These are phyloP conservation scores for Pugionium cornutum DNA, from an alignment of 345 rosid genomes.

Conservation along the genomic window DNA sequence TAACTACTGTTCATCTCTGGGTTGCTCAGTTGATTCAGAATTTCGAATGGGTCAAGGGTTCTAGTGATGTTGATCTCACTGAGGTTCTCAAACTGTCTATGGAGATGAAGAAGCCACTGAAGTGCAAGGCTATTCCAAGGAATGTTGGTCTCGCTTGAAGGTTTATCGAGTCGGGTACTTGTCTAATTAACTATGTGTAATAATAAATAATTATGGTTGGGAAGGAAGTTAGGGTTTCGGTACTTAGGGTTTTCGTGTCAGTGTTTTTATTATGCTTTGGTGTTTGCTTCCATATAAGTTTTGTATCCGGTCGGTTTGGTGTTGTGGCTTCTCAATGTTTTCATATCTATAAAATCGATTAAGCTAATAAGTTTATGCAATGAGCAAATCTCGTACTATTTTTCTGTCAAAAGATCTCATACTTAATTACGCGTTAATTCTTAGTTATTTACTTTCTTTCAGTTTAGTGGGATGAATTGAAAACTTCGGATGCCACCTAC, in stretches of 20 bases:
- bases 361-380: neutral
- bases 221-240: constrained; percentile 40
- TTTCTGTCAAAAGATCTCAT: too few species aligned
- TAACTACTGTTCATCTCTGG: constrained; percentile 62
- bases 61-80: constrained; percentile 45
- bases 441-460: too few species aligned
- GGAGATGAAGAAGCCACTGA: constrained; percentile 65
- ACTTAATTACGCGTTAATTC: too few species aligned
- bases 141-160: constrained; percentile 25
- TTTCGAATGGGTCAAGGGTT: constrained; percentile 49
- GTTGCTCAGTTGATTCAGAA: constrained; percentile 55
- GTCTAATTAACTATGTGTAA: constrained; percentile 26
- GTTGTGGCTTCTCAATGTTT: constrained; percentile 14
- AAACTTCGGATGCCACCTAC: too few species aligned
- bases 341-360: constrained; percentile 18
- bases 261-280: neutral
- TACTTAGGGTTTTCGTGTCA: constrained; percentile 31
- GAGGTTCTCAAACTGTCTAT: constrained; percentile 59
- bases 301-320: constrained; percentile 4
- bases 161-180: neutral
- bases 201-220: constrained; percentile 8
- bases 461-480: too few species aligned
- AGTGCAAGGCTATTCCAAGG: constrained; percentile 58
- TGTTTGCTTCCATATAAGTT: constrained; percentile 23
- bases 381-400: too few species aligned